Conservation (phyloP, 345 rosid genomes). For the Aquilaria sinensis region DNA sequence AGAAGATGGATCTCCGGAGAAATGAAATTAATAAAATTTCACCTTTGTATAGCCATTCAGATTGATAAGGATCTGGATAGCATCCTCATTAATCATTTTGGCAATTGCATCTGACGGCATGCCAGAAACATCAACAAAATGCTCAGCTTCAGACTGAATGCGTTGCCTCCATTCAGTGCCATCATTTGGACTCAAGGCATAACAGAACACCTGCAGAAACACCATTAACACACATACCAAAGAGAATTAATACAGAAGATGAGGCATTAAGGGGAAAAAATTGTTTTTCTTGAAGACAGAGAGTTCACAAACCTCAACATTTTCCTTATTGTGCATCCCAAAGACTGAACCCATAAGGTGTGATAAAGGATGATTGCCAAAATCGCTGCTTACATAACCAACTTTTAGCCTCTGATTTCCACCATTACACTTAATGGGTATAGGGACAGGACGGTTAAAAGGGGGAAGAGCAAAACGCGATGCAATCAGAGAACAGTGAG, state of each 20-base stretch:
- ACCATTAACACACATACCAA: conserved; percentile 10
- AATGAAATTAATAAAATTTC: neutral
- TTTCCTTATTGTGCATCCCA: conserved; percentile 91
- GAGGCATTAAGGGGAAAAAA: neutral
- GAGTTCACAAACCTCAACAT: conserved; percentile 67
- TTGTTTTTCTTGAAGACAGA: neutral
- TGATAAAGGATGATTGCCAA: conserved; percentile 95
- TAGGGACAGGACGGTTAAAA: conserved; percentile 59
- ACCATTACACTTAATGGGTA: conserved; percentile 55
- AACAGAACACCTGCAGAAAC: conserved; percentile 74
- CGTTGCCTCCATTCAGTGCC: conserved; percentile 97
- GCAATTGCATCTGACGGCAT: conserved; percentile 89
- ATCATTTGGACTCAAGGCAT: conserved; percentile 91
- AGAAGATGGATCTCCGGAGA: neutral
- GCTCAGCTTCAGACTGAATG: conserved; percentile 85
- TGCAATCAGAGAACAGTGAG: conserved; percentile 85
- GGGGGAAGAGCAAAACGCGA: conserved; percentile 78
- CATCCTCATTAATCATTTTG: conserved; percentile 74
- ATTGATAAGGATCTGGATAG: conserved; percentile 82
- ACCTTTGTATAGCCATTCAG: conserved; percentile 99
- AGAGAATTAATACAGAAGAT: conserved; percentile 1
- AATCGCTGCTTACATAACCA: conserved; percentile 98
- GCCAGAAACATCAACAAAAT: conserved; percentile 83
- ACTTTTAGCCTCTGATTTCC: conserved; percentile 71
- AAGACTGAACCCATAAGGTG: conserved; percentile 99